Evolutionary conservation across 2,329 filamentous ascomycete genomes (phyloP).

Genomic region (Penicillium sp.): DNA sequence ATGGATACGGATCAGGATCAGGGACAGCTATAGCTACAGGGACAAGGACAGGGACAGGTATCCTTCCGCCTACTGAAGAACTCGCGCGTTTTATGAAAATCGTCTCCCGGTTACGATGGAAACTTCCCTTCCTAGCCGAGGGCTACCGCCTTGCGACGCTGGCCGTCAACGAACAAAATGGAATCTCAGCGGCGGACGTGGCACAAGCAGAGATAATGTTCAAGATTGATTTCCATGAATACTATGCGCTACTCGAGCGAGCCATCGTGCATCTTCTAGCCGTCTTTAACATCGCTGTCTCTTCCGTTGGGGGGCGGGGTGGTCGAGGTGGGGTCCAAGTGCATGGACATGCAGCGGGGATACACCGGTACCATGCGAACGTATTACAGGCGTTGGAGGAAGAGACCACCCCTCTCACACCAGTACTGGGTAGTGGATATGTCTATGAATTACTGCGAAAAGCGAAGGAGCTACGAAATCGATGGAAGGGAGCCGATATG

Average conservation of each 20-base stretch:
- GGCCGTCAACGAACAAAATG: slow-evolving; percentile 24
- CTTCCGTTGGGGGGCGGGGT: slow-evolving; percentile 26
- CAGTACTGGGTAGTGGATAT: slow-evolving; percentile 55
- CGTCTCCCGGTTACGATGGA: slow-evolving; percentile 63
- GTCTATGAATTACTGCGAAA: slow-evolving; percentile 61
- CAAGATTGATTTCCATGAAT: slow-evolving; percentile 77
- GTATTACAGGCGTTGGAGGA: slow-evolving; percentile 64
- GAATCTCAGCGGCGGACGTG: slow-evolving; percentile 17
- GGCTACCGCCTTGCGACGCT: slow-evolving; percentile 57
- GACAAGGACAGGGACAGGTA: not conserved
- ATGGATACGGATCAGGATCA: not conserved
- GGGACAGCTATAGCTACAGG: not conserved
- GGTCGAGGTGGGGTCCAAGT: slow-evolving; percentile 7
- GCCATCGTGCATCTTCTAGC: slow-evolving; percentile 67
- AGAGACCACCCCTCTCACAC: slow-evolving; percentile 58
- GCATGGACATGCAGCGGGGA: slow-evolving; percentile 24
- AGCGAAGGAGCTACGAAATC: slow-evolving; percentile 70
- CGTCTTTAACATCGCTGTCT: slow-evolving; percentile 61
- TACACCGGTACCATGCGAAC: slow-evolving; percentile 68
- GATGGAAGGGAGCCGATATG: slow-evolving; percentile 69
- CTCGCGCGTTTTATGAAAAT: slow-evolving; percentile 62
- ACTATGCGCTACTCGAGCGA: slow-evolving; percentile 71
- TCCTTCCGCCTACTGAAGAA: slow-evolving; percentile 40
- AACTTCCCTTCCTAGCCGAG: slow-evolving; percentile 59
- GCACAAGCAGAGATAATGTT: slow-evolving; percentile 64